Percentiles rank a stretch among this genome's conserved stretches.
Evolutionary conservation across 148 eudicot species (phyloP).

Genomic region (Talinum fruticosum): DNA sequence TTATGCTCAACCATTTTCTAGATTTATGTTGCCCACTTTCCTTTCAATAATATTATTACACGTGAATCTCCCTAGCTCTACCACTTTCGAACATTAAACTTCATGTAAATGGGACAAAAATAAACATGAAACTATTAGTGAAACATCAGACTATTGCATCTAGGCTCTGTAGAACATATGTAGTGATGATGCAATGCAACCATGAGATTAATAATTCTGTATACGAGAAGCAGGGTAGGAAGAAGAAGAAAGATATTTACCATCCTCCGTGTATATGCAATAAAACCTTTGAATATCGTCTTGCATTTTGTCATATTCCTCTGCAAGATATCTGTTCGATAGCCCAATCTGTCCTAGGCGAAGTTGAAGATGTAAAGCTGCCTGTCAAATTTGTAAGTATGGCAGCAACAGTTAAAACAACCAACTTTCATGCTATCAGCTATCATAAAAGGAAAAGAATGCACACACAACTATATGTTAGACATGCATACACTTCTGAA

Average conservation of each 20-base stretch:
- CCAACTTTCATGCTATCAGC: slow-evolving; percentile 15
- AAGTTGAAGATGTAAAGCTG: slow-evolving; percentile 63
- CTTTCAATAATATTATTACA: neutral
- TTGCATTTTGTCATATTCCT: slow-evolving; percentile 70
- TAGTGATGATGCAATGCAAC: neutral
- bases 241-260: slow-evolving; percentile 26
- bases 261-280: slow-evolving; percentile 39
- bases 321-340: slow-evolving; percentile 38
- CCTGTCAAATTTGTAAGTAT: slow-evolving; percentile 35
- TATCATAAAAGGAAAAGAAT: neutral
- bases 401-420: neutral
- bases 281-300: slow-evolving; percentile 47
- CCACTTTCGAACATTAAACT: neutral
- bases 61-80: neutral
- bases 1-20: neutral
- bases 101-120: neutral
- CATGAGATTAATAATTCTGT: neutral
- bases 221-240: neutral
- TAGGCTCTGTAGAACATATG: neutral
- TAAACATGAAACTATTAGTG: neutral
- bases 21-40: neutral
- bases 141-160: neutral
- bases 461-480: neutral
- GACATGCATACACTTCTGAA: neutral
- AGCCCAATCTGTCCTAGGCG: slow-evolving; percentile 63